A percentile compares a stretch with the other conserved stretches of the same genome.
Conservation (phyloP, 2,329 filamentous ascomycete genomes). For the Fusarium coffeatum region DNA sequence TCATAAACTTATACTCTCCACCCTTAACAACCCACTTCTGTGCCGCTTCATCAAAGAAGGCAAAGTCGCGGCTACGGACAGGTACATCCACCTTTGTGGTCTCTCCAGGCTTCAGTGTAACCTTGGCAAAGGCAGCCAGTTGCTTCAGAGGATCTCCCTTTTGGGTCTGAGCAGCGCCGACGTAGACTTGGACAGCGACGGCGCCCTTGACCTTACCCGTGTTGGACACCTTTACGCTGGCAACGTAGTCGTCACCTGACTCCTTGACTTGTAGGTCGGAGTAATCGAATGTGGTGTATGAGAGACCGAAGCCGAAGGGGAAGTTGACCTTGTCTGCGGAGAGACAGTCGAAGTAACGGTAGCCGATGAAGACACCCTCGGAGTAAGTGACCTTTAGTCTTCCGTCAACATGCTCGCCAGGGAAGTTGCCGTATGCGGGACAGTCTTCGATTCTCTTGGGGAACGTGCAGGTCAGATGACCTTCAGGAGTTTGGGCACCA, state of each 20-base stretch:
- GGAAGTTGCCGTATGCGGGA: conserved; percentile 72
- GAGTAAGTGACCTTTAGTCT: conserved; percentile 72
- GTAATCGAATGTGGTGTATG: conserved; percentile 64
- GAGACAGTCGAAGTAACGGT: conserved; percentile 74
- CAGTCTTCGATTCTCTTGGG: conserved; percentile 70
- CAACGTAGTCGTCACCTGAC: conserved; percentile 53
- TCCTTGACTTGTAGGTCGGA: conserved; percentile 62
- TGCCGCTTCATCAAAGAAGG: conserved; percentile 46
- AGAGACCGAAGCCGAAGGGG: conserved; percentile 70
- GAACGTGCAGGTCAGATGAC: conserved; percentile 72
- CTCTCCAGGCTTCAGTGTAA: conserved; percentile 50
- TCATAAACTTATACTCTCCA: conserved; percentile 47
- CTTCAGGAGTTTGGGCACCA: conserved; percentile 72
- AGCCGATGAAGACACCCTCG: conserved; percentile 77
- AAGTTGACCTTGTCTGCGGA: conserved; percentile 68
- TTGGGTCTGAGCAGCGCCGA: conserved; percentile 38
- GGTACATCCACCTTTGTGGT: conserved; percentile 43
- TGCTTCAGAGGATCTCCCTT: conserved; percentile 63
- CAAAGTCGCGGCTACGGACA: conserved; percentile 43
- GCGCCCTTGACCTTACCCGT: conserved; percentile 63
- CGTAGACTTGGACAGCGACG: conserved; percentile 68
- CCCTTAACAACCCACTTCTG: conserved; percentile 47
- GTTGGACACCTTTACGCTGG: conserved; percentile 67
- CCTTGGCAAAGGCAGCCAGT: conserved; percentile 74
- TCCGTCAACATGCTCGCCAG: conserved; percentile 56